Evolutionary conservation across 495 filamentous ascomycete genomes (phyloP).

Genomic region (Podospora sp.): DNA sequence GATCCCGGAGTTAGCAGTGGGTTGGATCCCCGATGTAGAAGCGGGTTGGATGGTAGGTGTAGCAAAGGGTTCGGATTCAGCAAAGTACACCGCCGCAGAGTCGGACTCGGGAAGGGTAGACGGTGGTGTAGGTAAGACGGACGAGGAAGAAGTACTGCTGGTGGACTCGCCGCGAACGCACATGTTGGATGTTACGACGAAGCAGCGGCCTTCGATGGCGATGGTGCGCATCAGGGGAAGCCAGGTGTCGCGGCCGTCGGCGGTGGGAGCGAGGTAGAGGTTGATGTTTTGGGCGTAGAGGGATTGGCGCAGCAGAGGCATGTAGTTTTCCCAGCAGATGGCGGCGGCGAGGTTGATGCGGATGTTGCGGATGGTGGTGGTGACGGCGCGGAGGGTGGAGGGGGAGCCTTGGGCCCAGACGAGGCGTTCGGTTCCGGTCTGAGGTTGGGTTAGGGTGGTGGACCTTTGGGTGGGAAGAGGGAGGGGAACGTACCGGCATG

Average conservation of each 20-base stretch:
- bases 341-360: conserved; percentile 51
- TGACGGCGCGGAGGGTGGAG: conserved; percentile 77
- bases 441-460: not conserved
- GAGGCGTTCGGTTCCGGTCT: conserved; percentile 79
- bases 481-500: conserved; percentile 64
- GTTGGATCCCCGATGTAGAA: not conserved
- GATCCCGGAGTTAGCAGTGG: not conserved
- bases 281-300: conserved; percentile 92
- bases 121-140: not conserved
- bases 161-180: conserved; percentile 54
- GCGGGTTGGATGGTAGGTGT: no score
- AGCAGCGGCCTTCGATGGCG: conserved; percentile 77
- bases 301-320: conserved; percentile 74
- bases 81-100: not conserved
- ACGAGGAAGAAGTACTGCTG: not conserved
- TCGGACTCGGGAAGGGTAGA: not conserved
- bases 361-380: conserved; percentile 50
- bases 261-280: conserved; percentile 89
- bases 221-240: conserved; percentile 77
- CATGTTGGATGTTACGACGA: conserved; percentile 88
- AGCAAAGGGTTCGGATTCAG: no score
- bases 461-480: not conserved
- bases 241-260: conserved; percentile 86
- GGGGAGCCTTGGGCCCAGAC: conserved; percentile 90
- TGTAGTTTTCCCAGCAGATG: conserved; percentile 98